These are phyloP conservation scores for Theileria sp. DNA, from an alignment of 169 alveolate genomes.

Conservation along the genomic window DNA sequence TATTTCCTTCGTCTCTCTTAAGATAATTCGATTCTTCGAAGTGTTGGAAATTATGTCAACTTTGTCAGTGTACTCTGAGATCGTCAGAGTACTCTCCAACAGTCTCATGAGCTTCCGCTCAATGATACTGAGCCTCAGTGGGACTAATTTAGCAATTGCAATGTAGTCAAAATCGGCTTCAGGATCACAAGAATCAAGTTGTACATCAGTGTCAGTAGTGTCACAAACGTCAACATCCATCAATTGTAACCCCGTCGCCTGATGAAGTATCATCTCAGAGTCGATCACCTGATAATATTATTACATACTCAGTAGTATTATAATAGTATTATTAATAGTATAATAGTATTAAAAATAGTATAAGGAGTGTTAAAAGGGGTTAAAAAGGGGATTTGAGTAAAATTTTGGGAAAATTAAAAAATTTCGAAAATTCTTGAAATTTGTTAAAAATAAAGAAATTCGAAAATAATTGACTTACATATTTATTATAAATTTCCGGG, in stretches of 20 bases:
- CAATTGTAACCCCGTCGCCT: slow-evolving; percentile 43
- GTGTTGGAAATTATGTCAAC: slow-evolving; percentile 80
- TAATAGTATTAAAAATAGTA: not conserved
- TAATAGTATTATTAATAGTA: no score
- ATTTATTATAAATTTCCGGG: slow-evolving; percentile 39
- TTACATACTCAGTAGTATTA: not conserved
- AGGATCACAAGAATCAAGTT: slow-evolving; percentile 16
- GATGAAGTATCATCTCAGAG: slow-evolving; percentile 20
- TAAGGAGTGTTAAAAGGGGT: no score
- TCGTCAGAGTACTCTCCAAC: slow-evolving; percentile 85
- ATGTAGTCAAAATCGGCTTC: slow-evolving; percentile 27
- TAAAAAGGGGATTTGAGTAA: no score
- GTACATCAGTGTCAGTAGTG: slow-evolving; percentile 12
- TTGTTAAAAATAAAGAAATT: no score
- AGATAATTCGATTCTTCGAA: slow-evolving; percentile 74
- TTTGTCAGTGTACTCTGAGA: slow-evolving; percentile 86
- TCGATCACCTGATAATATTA: slow-evolving; percentile 5
- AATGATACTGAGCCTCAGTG: slow-evolving; percentile 35
- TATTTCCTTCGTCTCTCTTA: slow-evolving; percentile 81
- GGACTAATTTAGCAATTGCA: slow-evolving; percentile 52
- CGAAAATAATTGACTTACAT: slow-evolving; percentile 16
- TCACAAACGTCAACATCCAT: slow-evolving; percentile 7
- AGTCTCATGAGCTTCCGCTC: slow-evolving; percentile 83
- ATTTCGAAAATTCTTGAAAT: no score
- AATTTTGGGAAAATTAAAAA: no score